A percentile compares a stretch with the other conserved stretches of the same genome.
These are phyloP conservation scores for Kluyveromyces sp. DNA, from an alignment of 1,139 yeast genomes.

Conservation along the genomic window DNA sequence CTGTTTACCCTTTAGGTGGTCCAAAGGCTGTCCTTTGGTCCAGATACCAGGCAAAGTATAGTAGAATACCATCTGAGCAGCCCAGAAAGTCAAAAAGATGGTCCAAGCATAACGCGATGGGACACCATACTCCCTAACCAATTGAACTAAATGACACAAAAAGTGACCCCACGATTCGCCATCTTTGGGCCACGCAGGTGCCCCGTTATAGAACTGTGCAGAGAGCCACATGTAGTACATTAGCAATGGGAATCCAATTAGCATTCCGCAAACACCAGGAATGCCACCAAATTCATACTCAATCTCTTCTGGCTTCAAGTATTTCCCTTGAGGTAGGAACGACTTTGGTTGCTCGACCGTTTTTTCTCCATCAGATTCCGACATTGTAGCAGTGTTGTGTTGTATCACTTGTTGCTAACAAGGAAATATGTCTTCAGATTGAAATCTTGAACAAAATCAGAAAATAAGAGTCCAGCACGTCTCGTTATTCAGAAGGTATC, in stretches of 20 bases:
- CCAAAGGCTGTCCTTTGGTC: slow-evolving; percentile 90
- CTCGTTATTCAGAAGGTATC: background rate
- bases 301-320: slow-evolving; percentile 36
- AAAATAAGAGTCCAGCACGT: background rate
- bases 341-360: background rate
- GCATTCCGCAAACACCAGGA: slow-evolving; percentile 87
- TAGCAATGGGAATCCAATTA: slow-evolving; percentile 81
- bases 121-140: slow-evolving; percentile 48
- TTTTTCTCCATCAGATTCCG: background rate
- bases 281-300: slow-evolving; percentile 95
- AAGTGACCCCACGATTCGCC: slow-evolving; percentile 58
- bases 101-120: slow-evolving; percentile 66
- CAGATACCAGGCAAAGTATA: slow-evolving; percentile 89
- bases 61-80: slow-evolving; percentile 69
- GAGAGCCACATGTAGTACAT: slow-evolving; percentile 98
- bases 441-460: too few relatives aligned
- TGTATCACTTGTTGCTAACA: background rate
- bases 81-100: slow-evolving; percentile 62
- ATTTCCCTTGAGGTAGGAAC: slow-evolving; percentile 34
- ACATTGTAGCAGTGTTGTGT: background rate
- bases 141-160: slow-evolving; percentile 35
- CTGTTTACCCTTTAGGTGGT: slow-evolving; percentile 70
- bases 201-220: slow-evolving; percentile 71
- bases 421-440: too few relatives aligned
- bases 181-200: slow-evolving; percentile 58